Percentiles rank a stretch among this genome's conserved stretches.
Evolutionary conservation across 495 filamentous ascomycete species (phyloP).

Genomic region (Penicillium manginii): DNA sequence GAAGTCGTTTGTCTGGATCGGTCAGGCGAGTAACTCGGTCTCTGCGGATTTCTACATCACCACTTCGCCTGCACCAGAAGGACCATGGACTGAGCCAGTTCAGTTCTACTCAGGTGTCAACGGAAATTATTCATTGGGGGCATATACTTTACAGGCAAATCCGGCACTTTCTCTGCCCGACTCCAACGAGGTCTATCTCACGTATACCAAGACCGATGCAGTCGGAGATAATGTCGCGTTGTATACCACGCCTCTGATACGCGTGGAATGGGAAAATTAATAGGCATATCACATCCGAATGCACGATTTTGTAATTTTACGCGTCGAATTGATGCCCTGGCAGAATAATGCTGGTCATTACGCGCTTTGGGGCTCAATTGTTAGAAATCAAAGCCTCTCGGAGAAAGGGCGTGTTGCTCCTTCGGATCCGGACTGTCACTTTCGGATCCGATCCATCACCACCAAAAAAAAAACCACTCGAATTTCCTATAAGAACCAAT

Average conservation of each 20-base stretch:
- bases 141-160: conserved; percentile 33
- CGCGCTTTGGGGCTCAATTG: too few species aligned
- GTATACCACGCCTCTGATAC: conserved; percentile 28
- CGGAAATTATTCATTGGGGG: conserved; percentile 14
- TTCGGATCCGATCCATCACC: not conserved
- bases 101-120: conserved; percentile 30
- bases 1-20: conserved; percentile 38
- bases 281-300: not conserved
- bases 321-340: too few species aligned
- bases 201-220: conserved; percentile 27
- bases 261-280: conserved; percentile 17
- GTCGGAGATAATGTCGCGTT: conserved; percentile 16
- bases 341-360: too few species aligned
- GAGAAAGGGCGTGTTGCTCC: not conserved
- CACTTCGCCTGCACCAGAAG: conserved; percentile 31
- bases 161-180: conserved; percentile 20
- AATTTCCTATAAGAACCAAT: not conserved
- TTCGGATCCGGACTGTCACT: not conserved
- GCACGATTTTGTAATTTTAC: too few species aligned
- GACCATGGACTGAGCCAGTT: conserved; percentile 31
- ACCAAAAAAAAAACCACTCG: not conserved
- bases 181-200: conserved; percentile 33
- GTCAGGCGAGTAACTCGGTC: conserved; percentile 22
- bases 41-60: conserved; percentile 37
- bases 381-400: not conserved